Base-by-base conservation (phyloP, 495 filamentous ascomycete genomes). In the Penicillium robsamsonii region DNA sequence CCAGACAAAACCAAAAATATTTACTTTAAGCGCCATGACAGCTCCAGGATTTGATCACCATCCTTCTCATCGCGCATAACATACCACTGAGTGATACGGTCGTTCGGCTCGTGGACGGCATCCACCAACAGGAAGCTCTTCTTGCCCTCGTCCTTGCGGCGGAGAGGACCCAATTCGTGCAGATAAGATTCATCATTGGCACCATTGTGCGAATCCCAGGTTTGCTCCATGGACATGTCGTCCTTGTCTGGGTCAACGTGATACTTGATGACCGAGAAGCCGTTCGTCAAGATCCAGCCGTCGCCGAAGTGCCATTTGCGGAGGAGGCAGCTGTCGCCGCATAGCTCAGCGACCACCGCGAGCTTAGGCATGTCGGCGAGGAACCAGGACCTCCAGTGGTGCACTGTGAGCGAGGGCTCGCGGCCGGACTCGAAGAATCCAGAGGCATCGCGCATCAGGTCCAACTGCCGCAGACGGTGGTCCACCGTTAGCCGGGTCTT, bases 381-480 rank as follows among this genome's bases (percentile, higher is more conserved):
- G 74, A 82, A 82, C 75, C 76, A 79, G 1, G 73, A 78, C 48
- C 82, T 81, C 76, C 79, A 85, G 66, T 85, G 82, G 63, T 85
- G 83, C 17, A 87, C 75, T 11, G 77, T 75, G 1, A 86, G 76
- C 2, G 81, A 77, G 0, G 60, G 58, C 33, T 75, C 72, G 12
- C 74, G 67, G 12, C 77, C 81, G 15, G 70, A 67, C 59, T 84
- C 83, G 66, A 84, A 87, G 61, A 83, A 80, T 12, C 81, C 81
- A 0, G 76, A 78, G 6, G 73, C 70, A 50, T 82, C 77, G 18
- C 71, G 74, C 60, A 73, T 69, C 55, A 79, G 65, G 63, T 84
- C 81, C 27, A 80, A 70, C 59, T 84, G 77, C 42, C 75, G 79
- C 8, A 87, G 69, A 10, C 74, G 71, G 46, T 80, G 75, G 12